Evolutionary conservation across 2,329 filamentous ascomycete species (phyloP), one percentile per base, ranked within the genome.

Genomic region (Colletotrichum aenigma): DNA sequence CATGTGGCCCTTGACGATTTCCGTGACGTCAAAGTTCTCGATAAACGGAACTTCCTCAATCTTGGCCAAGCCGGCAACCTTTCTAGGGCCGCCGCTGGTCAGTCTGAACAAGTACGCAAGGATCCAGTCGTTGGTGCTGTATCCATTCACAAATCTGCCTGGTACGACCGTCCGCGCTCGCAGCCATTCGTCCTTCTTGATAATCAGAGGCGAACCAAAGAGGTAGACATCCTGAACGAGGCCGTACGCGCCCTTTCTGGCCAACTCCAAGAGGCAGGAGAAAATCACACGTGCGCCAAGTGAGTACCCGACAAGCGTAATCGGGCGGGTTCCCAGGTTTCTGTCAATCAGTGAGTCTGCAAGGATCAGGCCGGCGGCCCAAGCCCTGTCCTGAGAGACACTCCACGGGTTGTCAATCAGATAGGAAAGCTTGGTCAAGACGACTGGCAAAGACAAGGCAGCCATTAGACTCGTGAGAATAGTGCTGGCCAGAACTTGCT

Each of bases 371-470:
- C 97, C 97, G 9, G 96, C 95, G 71, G 95, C 90, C 80, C 94
- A 96, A 34, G 97, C 97, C 80, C 97, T 93, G 80, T 97, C 95
- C 66, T 98, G 91, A 2, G 97, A 98, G n/a, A 98, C 96, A 30
- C 94, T 95, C 97, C 97, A 99, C 0, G 97, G 97, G 81, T 99
- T 99, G 84, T 99, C 97, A 78, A 99, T 98, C 24, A 99, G 90
- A 82, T 99, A 99, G 1, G 96, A 93, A 12, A 99, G 91, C 83
- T 99, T 99, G 0, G 96, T 96, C 60, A 99, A 87, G 32, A 98
- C 93, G 56, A 99, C 91, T 4, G 97, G 97, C n/a, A 98, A 87
- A 83, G 97, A 95, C 67, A 99, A 88, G 38, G 96, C 96, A 55
- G 96, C 94, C 96, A 99, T 98, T 36, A 99, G 88, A 78, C 94